phyloP scores from a whole-genome alignment of 164 flowering plant genomes.

The Vitis labrusca region DNA sequence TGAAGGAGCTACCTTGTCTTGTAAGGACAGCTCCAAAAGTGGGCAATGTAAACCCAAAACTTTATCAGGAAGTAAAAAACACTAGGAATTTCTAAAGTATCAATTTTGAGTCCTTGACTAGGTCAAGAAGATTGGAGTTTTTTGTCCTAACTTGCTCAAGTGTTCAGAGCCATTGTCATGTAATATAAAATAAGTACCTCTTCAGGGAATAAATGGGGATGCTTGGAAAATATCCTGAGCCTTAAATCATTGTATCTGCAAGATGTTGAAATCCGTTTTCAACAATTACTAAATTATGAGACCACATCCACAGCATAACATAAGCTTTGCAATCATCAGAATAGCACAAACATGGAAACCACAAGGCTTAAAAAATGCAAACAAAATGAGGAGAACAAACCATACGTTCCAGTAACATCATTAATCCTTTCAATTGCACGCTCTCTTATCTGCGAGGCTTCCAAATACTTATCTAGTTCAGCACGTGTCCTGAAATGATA shows the following conservation, averaged over 20 bases:
- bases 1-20: no score
- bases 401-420: slow-evolving; percentile 92
- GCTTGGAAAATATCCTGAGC: slow-evolving; percentile 78
- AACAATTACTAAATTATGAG: not conserved
- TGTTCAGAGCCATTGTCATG: not conserved
- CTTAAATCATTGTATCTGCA: slow-evolving; percentile 85
- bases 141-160: not conserved
- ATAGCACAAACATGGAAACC: not conserved
- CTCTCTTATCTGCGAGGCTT: slow-evolving; percentile 87
- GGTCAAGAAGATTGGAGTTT: not conserved
- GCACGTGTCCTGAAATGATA: slow-evolving; percentile 84
- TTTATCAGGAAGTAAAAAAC: no score
- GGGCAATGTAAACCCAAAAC: no score
- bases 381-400: not conserved
- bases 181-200: slow-evolving; percentile 48
- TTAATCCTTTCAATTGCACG: slow-evolving; percentile 89
- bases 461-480: slow-evolving; percentile 83
- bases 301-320: not conserved
- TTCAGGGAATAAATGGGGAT: slow-evolving; percentile 85
- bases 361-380: not conserved
- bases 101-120: not conserved
- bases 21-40: no score
- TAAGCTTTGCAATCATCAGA: not conserved
- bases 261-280: slow-evolving; percentile 6
- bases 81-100: no score